Percentiles rank a stretch among this genome's conserved stretches.
Conservation (phyloP, 1,284 basidiomycete genomes). For the Marasmius oreades region DNA sequence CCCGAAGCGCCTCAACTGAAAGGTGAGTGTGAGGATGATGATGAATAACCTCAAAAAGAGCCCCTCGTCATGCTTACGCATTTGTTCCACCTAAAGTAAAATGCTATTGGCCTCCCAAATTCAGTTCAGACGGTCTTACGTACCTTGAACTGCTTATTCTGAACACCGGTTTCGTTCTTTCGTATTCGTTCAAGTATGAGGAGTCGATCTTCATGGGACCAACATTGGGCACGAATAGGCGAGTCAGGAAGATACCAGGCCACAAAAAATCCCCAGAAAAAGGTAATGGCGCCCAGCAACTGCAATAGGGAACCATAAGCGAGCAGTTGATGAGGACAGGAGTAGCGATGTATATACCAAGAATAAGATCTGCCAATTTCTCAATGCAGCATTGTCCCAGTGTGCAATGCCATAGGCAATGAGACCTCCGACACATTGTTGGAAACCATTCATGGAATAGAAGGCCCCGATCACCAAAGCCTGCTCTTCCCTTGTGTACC, state of each 20-base stretch:
- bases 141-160: slow-evolving; percentile 52
- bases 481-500: slow-evolving; percentile 50
- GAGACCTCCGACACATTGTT: slow-evolving; percentile 49
- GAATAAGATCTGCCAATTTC: slow-evolving; percentile 54
- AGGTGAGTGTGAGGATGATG: neutral
- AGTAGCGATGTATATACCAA: slow-evolving; percentile 26
- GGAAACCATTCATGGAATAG: slow-evolving; percentile 52
- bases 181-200: slow-evolving; percentile 53
- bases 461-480: slow-evolving; percentile 46
- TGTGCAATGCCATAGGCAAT: slow-evolving; percentile 50
- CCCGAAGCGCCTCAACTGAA: slow-evolving; percentile 43
- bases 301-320: slow-evolving; percentile 15
- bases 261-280: slow-evolving; percentile 48
- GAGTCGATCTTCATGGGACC: slow-evolving; percentile 43
- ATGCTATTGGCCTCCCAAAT: neutral
- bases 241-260: slow-evolving; percentile 49
- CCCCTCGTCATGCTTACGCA: slow-evolving; percentile 21
- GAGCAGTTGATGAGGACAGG: neutral
- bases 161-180: slow-evolving; percentile 52
- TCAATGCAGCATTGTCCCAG: slow-evolving; percentile 35
- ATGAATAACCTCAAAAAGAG: neutral
- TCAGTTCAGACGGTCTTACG: neutral
- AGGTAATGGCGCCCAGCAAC: slow-evolving; percentile 43
- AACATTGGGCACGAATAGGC: slow-evolving; percentile 47
- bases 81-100: slow-evolving; percentile 32